Evolutionary conservation across 2,329 filamentous ascomycete genomes (phyloP), one percentile per base, ranked within the genome.

Genomic region (Blumeriella jaapii): DNA sequence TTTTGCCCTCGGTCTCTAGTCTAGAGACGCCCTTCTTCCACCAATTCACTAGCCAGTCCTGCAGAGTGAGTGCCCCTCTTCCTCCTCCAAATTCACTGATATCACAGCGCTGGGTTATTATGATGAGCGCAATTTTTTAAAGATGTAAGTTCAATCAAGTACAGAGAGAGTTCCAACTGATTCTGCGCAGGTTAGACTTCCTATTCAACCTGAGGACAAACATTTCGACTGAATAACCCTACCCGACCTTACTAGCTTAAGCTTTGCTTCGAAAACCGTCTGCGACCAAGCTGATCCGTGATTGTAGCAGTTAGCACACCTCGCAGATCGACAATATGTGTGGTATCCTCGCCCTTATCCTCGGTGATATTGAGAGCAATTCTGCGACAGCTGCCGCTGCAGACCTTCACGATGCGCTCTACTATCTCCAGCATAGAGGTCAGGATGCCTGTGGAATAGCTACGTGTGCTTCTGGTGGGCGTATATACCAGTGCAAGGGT

Each of bases 381-480:
- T 60, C 60, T 26, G 51, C 56, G 19, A 61, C 61, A 34, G 61
- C 63, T 31, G 77, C 76, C 19, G 71, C 73, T 11, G 64, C 73
- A 41, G 78, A 82, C 47, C 63, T 83, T 26, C 78, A 83, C 55
- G 78, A 83, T 58, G 68, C 71, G 25, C 63, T 82, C n/a, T 82
- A 79, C 59, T 74, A 74, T 49, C 71, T 83, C 7, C 78, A 79
- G 55, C 70, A 66, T 54, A 72, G 82, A 53, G 83, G 84, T 34
- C 85, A 93, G 59, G 86, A 94, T 77, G 86, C 86, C 31, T 82
- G 78, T 36, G 86, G 86, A 45, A 89, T 94, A 49, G 75, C 85
- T 31, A 82, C 65, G 50, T 85, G 68, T 67, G 78, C 70, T 48
- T 69, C 64, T 10, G 82, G 82, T 22, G 86, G 87, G 42, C 71